Evolutionary conservation across 495 filamentous ascomycete species (phyloP).

Genomic region (Penicillium ochrochloron): DNA sequence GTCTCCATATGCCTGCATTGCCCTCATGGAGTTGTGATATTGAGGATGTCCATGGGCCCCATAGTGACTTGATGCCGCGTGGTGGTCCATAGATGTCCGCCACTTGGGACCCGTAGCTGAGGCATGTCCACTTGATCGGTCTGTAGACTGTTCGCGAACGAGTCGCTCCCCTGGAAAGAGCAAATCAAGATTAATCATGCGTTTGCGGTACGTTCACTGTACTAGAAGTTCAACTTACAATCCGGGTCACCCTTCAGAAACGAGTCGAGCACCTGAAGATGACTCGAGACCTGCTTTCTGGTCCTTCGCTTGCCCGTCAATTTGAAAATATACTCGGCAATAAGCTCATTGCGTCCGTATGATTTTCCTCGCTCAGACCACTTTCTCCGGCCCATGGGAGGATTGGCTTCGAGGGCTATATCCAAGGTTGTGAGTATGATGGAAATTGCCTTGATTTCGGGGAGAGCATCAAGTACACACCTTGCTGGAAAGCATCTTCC

Average conservation of each 20-base stretch:
- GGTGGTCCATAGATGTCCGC: constrained; percentile 46
- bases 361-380: constrained; percentile 70
- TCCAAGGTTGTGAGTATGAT: constrained; percentile 11
- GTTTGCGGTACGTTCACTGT: background rate
- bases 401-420: constrained; percentile 78
- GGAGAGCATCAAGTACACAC: constrained; percentile 52
- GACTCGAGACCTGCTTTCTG: constrained; percentile 93
- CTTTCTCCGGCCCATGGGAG: constrained; percentile 82
- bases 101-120: constrained; percentile 43
- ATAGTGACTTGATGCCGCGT: constrained; percentile 41
- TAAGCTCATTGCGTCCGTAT: constrained; percentile 89
- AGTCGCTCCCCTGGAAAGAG: constrained; percentile 44
- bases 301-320: constrained; percentile 66
- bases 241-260: constrained; percentile 68
- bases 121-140: constrained; percentile 43
- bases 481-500: constrained; percentile 88
- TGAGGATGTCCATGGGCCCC: constrained; percentile 31
- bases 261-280: constrained; percentile 94
- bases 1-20: constrained; percentile 44
- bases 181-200: constrained; percentile 21
- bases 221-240: constrained; percentile 35
- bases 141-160: constrained; percentile 46
- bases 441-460: background rate
- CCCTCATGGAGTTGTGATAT: constrained; percentile 43
- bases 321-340: constrained; percentile 78